These are phyloP conservation scores for Mortierella sp. DNA, from an alignment of 371 early-diverging fungal genomes.

Conservation along the genomic window DNA sequence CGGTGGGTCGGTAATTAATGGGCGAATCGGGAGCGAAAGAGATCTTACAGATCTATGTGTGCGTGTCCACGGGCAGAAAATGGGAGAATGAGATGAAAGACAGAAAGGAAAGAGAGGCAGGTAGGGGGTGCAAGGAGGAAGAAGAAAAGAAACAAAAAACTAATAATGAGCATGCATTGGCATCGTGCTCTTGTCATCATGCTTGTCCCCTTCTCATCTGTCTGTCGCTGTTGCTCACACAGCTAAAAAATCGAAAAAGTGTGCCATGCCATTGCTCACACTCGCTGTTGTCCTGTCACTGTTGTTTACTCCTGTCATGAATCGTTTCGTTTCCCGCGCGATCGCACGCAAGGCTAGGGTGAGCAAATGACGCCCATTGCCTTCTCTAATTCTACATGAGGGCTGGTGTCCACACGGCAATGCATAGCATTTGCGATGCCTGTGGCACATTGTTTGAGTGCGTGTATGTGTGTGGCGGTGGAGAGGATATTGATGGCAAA, in stretches of 20 bases:
- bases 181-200: constrained; percentile 3
- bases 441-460: neutral
- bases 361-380: neutral
- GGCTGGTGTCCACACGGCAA: neutral
- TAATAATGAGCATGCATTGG: neutral
- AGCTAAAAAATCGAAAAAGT: neutral
- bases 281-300: neutral
- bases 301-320: neutral
- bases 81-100: neutral
- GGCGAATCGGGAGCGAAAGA: neutral
- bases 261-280: neutral
- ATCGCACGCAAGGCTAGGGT: neutral
- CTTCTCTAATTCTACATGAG: neutral
- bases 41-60: neutral
- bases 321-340: neutral
- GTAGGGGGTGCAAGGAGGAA: neutral
- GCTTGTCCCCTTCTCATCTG: neutral
- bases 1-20: neutral
- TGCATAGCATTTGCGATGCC: neutral
- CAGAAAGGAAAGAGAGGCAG: neutral
- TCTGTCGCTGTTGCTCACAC: neutral
- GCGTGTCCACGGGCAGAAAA: neutral
- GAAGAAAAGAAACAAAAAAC: neutral
- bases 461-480: neutral
- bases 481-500: neutral